phyloP scores from a whole-genome alignment of 257 asterid genomes.

The Ballota nigra region DNA sequence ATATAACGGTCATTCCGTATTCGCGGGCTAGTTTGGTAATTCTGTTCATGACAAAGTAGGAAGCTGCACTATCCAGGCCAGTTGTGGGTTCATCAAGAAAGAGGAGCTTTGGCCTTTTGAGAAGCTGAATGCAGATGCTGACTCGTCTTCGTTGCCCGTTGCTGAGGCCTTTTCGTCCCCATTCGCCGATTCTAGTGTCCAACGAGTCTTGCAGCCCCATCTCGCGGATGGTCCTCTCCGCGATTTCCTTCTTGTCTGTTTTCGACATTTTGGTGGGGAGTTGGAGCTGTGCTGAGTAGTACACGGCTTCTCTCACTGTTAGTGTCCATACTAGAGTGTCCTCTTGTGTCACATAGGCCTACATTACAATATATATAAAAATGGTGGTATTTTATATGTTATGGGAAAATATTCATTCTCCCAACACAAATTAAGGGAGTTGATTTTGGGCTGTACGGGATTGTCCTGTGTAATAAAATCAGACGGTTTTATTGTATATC shows the following conservation, averaged over 20 bases:
- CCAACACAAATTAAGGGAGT: too few relatives aligned
- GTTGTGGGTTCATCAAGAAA: conserved; percentile 74
- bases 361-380: not conserved
- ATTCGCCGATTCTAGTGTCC: conserved; percentile 52
- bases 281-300: conserved; percentile 63
- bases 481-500: too few relatives aligned
- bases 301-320: conserved; percentile 53
- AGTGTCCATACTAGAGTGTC: conserved; percentile 54
- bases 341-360: conserved; percentile 63
- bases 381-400: not conserved
- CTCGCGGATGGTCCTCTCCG: conserved; percentile 46
- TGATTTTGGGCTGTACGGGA: too few relatives aligned
- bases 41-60: conserved; percentile 40
- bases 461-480: too few relatives aligned
- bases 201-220: conserved; percentile 54
- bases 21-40: conserved; percentile 42
- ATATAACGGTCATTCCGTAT: conserved; percentile 51
- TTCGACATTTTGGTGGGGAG: conserved; percentile 43
- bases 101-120: conserved; percentile 58
- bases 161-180: conserved; percentile 54
- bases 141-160: conserved; percentile 61
- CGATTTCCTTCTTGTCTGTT: conserved; percentile 39
- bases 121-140: conserved; percentile 58
- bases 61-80: conserved; percentile 69
- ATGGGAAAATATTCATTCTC: not conserved